Conservation (phyloP, 148 eudicot species). For the Rhododendron ferrugineum region DNA sequence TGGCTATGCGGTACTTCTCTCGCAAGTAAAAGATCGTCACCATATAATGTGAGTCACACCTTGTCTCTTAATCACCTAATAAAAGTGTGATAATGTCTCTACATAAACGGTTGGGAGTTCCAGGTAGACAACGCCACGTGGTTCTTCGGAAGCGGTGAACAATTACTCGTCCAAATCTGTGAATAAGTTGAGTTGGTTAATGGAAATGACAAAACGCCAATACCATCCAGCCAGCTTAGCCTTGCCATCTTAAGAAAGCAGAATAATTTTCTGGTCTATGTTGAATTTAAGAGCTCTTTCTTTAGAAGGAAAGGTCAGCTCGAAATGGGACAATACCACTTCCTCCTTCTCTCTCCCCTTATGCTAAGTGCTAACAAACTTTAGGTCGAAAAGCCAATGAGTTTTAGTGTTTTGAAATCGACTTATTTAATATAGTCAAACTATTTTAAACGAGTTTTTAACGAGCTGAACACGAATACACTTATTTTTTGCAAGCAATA, state of each 20-base stretch:
- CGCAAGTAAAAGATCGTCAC: no score
- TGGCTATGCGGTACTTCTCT: no score
- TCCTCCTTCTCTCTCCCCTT: not conserved
- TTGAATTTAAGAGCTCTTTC: not conserved
- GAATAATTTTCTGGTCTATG: not conserved
- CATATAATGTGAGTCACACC: not conserved
- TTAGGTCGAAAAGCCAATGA: no score
- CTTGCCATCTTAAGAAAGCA: not conserved
- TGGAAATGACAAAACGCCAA: not conserved
- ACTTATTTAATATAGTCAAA: no score
- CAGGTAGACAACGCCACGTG: not conserved
- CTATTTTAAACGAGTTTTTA: no score
- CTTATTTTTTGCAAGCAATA: no score
- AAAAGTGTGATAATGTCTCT: not conserved
- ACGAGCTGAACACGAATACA: no score
- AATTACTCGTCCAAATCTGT: not conserved
- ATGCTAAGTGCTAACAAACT: no score
- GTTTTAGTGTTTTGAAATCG: no score
- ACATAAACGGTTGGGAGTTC: not conserved
- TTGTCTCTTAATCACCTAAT: not conserved
- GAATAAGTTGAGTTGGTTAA: not conserved
- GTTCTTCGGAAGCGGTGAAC: not conserved
- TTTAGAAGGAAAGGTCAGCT: not conserved
- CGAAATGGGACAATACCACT: not conserved
- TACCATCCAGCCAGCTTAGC: not conserved